A percentile compares a stretch with the other conserved stretches of the same genome.
Evolutionary conservation across 352 stramenopile species (phyloP).

Genomic region (Pythium coloratum): DNA sequence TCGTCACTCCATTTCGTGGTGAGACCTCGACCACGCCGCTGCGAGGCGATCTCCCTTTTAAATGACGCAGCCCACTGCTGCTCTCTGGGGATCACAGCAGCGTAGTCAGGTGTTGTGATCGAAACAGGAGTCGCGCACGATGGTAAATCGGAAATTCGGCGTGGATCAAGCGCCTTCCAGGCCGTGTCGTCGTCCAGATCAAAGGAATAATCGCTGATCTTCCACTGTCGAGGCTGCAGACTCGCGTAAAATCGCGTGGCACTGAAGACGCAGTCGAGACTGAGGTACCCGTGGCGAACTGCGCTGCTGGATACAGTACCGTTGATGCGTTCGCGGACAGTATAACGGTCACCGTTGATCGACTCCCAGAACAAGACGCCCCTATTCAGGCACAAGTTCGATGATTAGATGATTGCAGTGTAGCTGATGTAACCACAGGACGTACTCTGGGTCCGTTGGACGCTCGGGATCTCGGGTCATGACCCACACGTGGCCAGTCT

Average conservation of each 20-base stretch:
- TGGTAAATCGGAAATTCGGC: constrained; percentile 48
- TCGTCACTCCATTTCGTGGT: constrained; percentile 74
- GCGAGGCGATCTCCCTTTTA: constrained; percentile 38
- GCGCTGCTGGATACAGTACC: constrained; percentile 6
- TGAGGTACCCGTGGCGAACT: constrained; percentile 47
- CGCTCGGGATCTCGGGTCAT: constrained; percentile 42
- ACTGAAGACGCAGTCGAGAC: constrained; percentile 87
- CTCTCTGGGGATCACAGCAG: constrained; percentile 38
- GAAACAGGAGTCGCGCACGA: constrained; percentile 29
- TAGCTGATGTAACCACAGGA: not conserved
- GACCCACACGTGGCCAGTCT: constrained; percentile 81
- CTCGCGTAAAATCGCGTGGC: constrained; percentile 74
- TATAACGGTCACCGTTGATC: constrained; percentile 55
- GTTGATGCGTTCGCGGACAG: constrained; percentile 26
- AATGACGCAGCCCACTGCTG: constrained; percentile 48
- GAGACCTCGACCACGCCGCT: constrained; percentile 46
- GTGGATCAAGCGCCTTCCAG: constrained; percentile 64
- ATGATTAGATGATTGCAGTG: too few relatives aligned
- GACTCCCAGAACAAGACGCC: constrained; percentile 73
- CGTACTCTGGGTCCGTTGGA: constrained; percentile 23
- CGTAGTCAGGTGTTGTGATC: constrained; percentile 36
- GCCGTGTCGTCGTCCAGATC: constrained; percentile 57
- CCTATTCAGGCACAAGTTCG: constrained; percentile 3
- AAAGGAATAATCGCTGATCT: constrained; percentile 48
- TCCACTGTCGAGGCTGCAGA: constrained; percentile 52